Percentiles rank a stretch among this genome's conserved stretches.
Evolutionary conservation across 495 filamentous ascomycete genomes (phyloP).

Genomic region (Talaromyces thailandensis): DNA sequence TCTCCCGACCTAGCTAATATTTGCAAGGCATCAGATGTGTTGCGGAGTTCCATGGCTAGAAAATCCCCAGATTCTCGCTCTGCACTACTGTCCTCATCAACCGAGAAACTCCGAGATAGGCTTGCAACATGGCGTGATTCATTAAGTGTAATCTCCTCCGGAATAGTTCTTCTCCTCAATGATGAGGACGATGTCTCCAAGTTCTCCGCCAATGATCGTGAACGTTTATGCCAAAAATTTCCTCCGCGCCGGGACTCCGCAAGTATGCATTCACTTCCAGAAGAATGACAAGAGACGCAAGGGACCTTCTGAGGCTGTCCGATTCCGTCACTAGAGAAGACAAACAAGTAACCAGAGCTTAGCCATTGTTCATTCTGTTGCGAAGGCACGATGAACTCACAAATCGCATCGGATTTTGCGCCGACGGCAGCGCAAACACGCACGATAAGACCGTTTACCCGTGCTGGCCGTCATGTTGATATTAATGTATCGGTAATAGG

Average conservation of each 20-base stretch:
- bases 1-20: neutral
- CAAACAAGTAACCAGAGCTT: neutral
- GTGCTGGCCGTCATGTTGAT: neutral
- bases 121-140: neutral
- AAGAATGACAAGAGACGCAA: neutral
- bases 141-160: neutral
- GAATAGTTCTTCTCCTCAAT: neutral
- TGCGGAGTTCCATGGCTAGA: neutral
- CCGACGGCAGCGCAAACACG: neutral
- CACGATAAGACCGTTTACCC: neutral
- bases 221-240: neutral
- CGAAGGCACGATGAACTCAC: neutral
- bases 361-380: neutral
- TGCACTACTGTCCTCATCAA: neutral
- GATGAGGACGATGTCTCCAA: neutral
- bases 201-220: neutral
- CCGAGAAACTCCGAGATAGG: neutral
- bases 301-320: neutral
- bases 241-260: neutral
- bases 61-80: neutral
- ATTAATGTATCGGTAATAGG: neutral
- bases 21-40: neutral
- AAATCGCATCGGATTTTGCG: neutral
- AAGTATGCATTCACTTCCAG: neutral
- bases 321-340: neutral